These are phyloP conservation scores for Colletotrichum aenigma DNA, from an alignment of 2,329 filamentous ascomycete species.

Conservation along the genomic window DNA sequence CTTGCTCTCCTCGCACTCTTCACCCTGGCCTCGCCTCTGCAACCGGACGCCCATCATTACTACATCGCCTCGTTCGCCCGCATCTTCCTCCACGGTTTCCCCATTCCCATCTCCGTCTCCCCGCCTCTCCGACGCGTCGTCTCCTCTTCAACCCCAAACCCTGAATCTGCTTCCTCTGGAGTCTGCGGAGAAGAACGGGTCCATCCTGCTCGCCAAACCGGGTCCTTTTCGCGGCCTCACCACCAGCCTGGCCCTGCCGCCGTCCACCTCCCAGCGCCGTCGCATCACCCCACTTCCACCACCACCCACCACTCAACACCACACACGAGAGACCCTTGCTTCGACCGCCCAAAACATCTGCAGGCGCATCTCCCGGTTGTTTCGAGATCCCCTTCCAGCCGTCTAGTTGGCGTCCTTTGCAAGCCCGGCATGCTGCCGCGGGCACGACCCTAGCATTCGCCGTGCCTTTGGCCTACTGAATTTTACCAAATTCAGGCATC, in stretches of 20 bases:
- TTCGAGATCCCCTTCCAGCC: constrained; percentile 1
- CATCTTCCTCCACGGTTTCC: not conserved
- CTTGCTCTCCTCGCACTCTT: not conserved
- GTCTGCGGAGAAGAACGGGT: constrained; percentile 15
- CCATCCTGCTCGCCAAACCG: not conserved
- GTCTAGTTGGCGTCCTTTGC: not conserved
- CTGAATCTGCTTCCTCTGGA: not conserved
- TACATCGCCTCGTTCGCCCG: not conserved
- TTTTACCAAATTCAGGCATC: not conserved
- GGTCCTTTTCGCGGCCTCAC: constrained; percentile 7
- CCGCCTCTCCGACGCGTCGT: not conserved
- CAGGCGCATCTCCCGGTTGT: constrained; percentile 4
- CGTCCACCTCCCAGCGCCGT: not conserved
- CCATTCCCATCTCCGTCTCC: not conserved
- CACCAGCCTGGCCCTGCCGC: not conserved
- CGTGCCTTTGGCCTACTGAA: not conserved
- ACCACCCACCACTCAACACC: constrained; percentile 1
- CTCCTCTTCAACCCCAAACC: constrained; percentile 8
- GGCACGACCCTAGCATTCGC: not conserved
- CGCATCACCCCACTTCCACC: not conserved
- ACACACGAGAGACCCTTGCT: not conserved
- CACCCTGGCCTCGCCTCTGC: not conserved
- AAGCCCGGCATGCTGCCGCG: not conserved
- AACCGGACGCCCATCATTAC: not conserved
- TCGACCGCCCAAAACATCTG: constrained; percentile 1